A percentile compares a stretch with the other conserved stretches of the same genome.
Evolutionary conservation across 345 rosid species (phyloP).

Genomic region (Salix suchowensis): DNA sequence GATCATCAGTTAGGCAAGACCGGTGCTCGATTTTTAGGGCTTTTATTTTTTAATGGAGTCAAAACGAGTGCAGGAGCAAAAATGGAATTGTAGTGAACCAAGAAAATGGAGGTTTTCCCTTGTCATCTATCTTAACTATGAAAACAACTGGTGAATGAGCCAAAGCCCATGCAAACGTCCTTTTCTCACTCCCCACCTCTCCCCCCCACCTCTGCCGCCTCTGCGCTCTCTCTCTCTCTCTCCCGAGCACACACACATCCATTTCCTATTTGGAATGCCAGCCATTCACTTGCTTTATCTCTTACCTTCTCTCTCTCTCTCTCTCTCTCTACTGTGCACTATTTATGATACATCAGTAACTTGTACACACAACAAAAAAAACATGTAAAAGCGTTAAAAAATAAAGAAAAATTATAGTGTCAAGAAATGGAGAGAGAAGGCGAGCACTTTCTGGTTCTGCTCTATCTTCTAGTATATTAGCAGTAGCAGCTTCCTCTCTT

Average conservation of each 20-base stretch:
- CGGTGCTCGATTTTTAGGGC: constrained; percentile 31
- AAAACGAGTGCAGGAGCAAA: background rate
- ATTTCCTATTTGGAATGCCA: constrained; percentile 16
- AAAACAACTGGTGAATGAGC: constrained; percentile 89
- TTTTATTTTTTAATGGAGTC: constrained; percentile 11
- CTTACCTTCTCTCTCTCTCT: background rate
- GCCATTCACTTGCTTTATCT: constrained; percentile 19
- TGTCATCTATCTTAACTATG: constrained; percentile 43
- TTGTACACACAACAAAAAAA: constrained; percentile 12
- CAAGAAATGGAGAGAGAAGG: background rate
- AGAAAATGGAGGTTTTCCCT: constrained; percentile 24
- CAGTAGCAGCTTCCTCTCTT: background rate
- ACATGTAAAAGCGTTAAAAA: background rate
- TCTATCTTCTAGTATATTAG: constrained; percentile 21
- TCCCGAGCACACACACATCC: constrained; percentile 8
- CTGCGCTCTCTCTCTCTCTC: constrained; percentile 38
- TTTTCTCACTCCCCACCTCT: constrained; percentile 57
- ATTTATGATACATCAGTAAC: constrained; percentile 11
- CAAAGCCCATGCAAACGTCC: constrained; percentile 98
- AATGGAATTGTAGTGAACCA: constrained; percentile 58
- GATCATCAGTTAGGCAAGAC: constrained; percentile 5
- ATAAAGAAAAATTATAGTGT: background rate
- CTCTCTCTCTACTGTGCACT: constrained; percentile 7
- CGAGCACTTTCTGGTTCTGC: constrained; percentile 10
- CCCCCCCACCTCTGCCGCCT: constrained; percentile 92